These are phyloP conservation scores for Henckelia pumila DNA, from an alignment of 257 asterid species.

Conservation along the genomic window DNA sequence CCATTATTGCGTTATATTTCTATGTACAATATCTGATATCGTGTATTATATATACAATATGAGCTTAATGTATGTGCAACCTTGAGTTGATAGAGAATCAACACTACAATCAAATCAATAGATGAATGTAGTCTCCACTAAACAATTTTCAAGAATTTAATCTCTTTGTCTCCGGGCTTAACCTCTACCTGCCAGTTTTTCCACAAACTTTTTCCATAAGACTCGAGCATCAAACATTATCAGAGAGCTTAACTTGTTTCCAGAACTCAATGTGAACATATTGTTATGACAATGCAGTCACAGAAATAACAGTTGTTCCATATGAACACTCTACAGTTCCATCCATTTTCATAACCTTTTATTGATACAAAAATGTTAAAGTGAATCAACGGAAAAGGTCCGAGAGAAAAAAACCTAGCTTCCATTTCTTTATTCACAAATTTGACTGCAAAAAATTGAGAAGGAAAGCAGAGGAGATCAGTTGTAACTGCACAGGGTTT, in stretches of 20 bases:
- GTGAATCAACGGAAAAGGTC: neutral
- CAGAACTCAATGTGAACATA: constrained; percentile 45
- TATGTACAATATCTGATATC: no score
- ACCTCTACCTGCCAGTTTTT: constrained; percentile 14
- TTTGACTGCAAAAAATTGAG: neutral
- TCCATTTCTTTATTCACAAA: neutral
- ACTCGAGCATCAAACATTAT: constrained; percentile 45
- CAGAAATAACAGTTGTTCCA: constrained; percentile 3
- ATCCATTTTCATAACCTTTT: neutral
- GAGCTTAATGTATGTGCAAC: neutral
- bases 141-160: constrained; percentile 2
- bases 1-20: no score
- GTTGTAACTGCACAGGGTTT: neutral
- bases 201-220: constrained; percentile 13
- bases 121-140: neutral
- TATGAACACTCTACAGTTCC: neutral
- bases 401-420: neutral
- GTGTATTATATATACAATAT: neutral
- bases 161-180: constrained; percentile 11
- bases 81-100: neutral
- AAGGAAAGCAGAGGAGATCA: no score
- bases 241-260: constrained; percentile 55
- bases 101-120: neutral
- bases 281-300: neutral
- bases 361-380: neutral